Evolutionary conservation across 495 filamentous ascomycete species (phyloP).

Genomic region (Filosporella fistucella): DNA sequence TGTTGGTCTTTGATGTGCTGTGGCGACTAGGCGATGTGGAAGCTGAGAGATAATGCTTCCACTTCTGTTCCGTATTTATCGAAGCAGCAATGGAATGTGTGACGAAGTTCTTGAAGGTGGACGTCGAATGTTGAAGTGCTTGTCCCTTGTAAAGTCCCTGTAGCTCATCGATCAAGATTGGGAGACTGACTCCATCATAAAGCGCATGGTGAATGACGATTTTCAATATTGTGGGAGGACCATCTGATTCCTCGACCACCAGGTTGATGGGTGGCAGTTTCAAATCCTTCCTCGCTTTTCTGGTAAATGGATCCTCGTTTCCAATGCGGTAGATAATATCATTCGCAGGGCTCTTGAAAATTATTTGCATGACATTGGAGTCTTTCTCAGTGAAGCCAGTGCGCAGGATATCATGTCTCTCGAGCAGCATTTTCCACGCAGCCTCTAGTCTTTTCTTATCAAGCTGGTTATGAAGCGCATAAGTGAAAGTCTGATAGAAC

Average conservation of each 20-base stretch:
- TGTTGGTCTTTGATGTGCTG: neutral
- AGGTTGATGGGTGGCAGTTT: conserved; percentile 19
- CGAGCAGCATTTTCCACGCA: conserved; percentile 49
- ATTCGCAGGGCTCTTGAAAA: conserved; percentile 26
- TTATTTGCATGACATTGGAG: conserved; percentile 26
- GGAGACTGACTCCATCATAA: conserved; percentile 54
- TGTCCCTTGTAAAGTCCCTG: conserved; percentile 30
- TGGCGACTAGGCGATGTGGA: conserved; percentile 10
- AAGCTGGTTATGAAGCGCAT: conserved; percentile 30
- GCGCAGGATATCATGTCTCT: conserved; percentile 47
- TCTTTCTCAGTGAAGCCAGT: conserved; percentile 29
- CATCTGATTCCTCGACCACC: conserved; percentile 16
- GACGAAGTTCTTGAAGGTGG: conserved; percentile 18
- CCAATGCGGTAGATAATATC: conserved; percentile 8
- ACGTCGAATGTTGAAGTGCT: neutral
- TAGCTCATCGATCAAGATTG: conserved; percentile 40
- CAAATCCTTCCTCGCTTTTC: conserved; percentile 10
- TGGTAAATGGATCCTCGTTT: conserved; percentile 13
- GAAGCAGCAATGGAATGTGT: conserved; percentile 10
- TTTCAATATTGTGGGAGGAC: conserved; percentile 15
- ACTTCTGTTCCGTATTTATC: conserved; percentile 32
- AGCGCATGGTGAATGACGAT: conserved; percentile 53
- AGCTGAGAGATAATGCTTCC: conserved; percentile 38
- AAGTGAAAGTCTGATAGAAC: conserved; percentile 55
- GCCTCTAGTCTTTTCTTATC: conserved; percentile 30